phyloP scores from a whole-genome alignment of 805 yeast species.

The Suhomyces sp. region DNA sequence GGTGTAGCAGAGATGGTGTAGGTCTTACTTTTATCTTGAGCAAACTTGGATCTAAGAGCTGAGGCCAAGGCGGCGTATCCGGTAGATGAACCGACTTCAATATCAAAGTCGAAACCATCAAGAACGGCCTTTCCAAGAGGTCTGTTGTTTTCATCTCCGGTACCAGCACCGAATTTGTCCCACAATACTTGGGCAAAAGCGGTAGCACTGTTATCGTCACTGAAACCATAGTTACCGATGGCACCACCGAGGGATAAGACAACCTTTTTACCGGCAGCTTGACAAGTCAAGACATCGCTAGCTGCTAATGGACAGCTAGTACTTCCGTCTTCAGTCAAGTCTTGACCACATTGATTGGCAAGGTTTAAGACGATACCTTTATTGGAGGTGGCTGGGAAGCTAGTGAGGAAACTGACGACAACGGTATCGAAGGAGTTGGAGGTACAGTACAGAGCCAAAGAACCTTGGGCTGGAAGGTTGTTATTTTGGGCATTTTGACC shows the following conservation, averaged over 20 bases:
- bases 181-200: slow-evolving; percentile 48
- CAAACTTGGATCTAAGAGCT: slow-evolving; percentile 23
- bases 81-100: slow-evolving; percentile 27
- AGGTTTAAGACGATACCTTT: slow-evolving; percentile 9
- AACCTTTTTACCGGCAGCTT: slow-evolving; percentile 66
- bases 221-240: slow-evolving; percentile 38
- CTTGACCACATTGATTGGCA: slow-evolving; percentile 10
- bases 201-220: slow-evolving; percentile 53
- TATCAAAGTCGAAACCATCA: slow-evolving; percentile 36
- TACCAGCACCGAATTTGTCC: slow-evolving; percentile 40
- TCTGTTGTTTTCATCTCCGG: slow-evolving; percentile 11
- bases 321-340: slow-evolving; percentile 13
- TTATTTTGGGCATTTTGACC: slow-evolving; percentile 71
- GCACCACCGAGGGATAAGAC: slow-evolving; percentile 66
- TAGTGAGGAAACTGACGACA: slow-evolving; percentile 65
- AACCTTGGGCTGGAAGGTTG: slow-evolving; percentile 29
- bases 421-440: slow-evolving; percentile 69
- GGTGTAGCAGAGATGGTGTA: slow-evolving; percentile 39
- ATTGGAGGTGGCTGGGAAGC: slow-evolving; percentile 59
- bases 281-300: slow-evolving; percentile 71
- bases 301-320: slow-evolving; percentile 32
- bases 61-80: slow-evolving; percentile 22
- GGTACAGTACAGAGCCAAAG: slow-evolving; percentile 55
- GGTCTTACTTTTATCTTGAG: slow-evolving; percentile 26
- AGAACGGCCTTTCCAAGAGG: slow-evolving; percentile 10